Evolutionary conservation across 805 yeast species (phyloP).

Genomic region (Brettanomyces custersianus): DNA sequence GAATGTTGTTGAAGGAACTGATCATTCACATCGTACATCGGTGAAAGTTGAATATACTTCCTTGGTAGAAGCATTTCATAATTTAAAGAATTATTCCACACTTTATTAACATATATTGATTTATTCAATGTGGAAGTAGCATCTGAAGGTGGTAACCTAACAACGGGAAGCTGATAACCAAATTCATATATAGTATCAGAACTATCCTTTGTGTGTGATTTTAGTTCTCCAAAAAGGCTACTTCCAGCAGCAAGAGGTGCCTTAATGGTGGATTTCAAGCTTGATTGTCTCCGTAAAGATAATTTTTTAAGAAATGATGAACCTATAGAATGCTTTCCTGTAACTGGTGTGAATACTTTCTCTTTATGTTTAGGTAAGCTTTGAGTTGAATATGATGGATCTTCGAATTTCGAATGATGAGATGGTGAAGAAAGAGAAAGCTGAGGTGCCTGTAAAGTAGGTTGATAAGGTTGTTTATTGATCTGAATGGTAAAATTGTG

Average conservation of each 20-base stretch:
- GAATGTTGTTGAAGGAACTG: constrained; percentile 14
- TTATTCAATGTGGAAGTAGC: constrained; percentile 54
- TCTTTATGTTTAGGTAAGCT: background rate
- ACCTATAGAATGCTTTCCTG: background rate
- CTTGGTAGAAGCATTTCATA: constrained; percentile 66
- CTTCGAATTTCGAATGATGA: constrained; percentile 15
- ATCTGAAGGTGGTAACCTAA: constrained; percentile 47
- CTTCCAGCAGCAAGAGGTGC: background rate
- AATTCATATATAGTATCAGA: constrained; percentile 25
- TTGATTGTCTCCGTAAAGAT: constrained; percentile 1
- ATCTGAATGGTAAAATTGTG: constrained; percentile 36
- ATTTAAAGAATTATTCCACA: constrained; percentile 64
- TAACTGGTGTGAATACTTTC: background rate
- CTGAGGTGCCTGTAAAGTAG: constrained; percentile 23
- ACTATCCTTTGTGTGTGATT: constrained; percentile 13
- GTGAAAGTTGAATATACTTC: constrained; percentile 58
- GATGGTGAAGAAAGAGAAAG: constrained; percentile 26
- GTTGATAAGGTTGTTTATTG: constrained; percentile 22
- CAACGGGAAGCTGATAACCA: constrained; percentile 34
- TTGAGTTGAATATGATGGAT: background rate
- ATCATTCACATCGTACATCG: constrained; percentile 19
- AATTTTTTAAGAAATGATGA: constrained; percentile 2
- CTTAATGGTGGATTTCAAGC: background rate
- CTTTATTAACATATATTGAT: constrained; percentile 66
- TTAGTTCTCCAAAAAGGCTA: background rate